phyloP scores from a whole-genome alignment of 2,329 filamentous ascomycete genomes.

The Colletotrichum gloeosporioides region DNA sequence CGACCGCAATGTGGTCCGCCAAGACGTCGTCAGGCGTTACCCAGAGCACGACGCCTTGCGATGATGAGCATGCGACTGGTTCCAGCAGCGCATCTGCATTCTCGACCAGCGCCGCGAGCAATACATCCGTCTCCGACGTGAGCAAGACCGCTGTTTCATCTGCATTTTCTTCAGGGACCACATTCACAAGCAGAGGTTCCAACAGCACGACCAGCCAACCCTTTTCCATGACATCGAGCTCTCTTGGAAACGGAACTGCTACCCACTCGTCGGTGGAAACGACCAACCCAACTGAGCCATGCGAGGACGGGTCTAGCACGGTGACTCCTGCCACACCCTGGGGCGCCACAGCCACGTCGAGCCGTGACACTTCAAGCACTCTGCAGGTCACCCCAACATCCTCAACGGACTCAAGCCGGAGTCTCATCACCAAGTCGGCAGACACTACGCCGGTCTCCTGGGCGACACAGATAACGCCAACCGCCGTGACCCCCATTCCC shows the following conservation, averaged over 20 bases:
- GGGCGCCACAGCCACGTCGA: neutral
- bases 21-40: neutral
- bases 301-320: neutral
- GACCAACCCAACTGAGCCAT: neutral
- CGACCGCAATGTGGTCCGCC: neutral
- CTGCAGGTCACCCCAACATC: too few species aligned
- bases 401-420: neutral
- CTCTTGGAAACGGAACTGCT: neutral
- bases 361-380: neutral
- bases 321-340: neutral
- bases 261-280: neutral
- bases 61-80: neutral
- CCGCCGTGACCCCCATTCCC: neutral
- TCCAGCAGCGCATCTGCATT: neutral
- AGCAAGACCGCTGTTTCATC: neutral
- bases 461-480: slow-evolving; percentile 13
- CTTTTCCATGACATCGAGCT: neutral
- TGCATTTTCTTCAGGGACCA: neutral
- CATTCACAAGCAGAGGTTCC: neutral
- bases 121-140: neutral
- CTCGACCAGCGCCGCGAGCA: neutral
- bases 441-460: neutral
- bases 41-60: neutral
- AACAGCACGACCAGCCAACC: neutral
- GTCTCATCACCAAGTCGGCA: neutral